These are phyloP conservation scores for Ajuga chamaepitys DNA, from an alignment of 257 asterid genomes.

Conservation along the genomic window DNA sequence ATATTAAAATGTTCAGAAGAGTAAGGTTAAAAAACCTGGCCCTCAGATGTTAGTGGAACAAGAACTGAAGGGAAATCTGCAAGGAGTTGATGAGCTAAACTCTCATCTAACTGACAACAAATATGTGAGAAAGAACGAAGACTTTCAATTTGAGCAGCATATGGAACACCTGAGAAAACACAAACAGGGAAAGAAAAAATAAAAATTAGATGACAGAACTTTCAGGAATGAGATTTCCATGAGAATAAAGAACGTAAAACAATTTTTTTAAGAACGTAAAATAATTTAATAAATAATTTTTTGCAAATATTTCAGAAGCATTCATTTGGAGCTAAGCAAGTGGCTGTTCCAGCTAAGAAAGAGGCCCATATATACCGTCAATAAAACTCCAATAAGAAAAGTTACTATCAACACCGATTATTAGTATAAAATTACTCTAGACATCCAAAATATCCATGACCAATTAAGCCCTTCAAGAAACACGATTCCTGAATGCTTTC, in stretches of 20 bases:
- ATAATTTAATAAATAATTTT: too few species aligned
- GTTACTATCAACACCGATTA: neutral
- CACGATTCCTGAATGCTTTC: neutral
- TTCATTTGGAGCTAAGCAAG: too few species aligned
- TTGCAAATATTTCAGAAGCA: neutral
- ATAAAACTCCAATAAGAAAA: neutral
- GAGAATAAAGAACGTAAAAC: neutral
- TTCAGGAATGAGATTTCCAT: neutral
- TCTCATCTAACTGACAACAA: constrained; percentile 51
- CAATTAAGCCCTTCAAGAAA: too few species aligned
- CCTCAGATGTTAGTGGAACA: constrained; percentile 68
- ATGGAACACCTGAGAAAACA: constrained; percentile 46
- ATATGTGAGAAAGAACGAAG: constrained; percentile 50
- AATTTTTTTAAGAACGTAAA: too few species aligned
- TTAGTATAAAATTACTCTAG: neutral
- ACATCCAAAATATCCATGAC: neutral
- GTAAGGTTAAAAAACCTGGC: constrained; percentile 48
- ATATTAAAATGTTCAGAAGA: neutral
- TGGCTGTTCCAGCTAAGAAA: too few species aligned
- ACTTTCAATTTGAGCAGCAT: constrained; percentile 54
- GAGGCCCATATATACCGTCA: neutral
- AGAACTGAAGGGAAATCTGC: constrained; percentile 62
- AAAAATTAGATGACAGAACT: constrained; percentile 13
- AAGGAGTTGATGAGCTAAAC: constrained; percentile 38
- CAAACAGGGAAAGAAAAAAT: neutral